Evolutionary conservation across 176 grass and related monocot genomes (phyloP), one percentile per base, ranked within the genome.

Genomic region (Hsuehochloa calcarea): DNA sequence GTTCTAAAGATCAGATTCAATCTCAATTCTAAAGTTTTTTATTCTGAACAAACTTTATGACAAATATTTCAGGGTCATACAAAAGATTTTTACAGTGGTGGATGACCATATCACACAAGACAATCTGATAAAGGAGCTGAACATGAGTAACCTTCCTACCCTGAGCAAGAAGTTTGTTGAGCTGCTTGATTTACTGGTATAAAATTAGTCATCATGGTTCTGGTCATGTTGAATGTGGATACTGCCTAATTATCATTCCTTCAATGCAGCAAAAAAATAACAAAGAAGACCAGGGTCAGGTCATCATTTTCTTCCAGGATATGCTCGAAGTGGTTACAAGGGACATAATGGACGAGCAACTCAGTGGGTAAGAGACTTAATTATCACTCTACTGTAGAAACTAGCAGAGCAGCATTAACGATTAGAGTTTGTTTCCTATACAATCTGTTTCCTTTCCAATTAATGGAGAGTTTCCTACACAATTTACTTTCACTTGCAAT

Each of bases 241-340:
- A 16, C 16, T 51, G 56, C 59, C 54, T 78, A 58, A 77, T 85
- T 82, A 43, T 64, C 2, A 72, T 27, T 77, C 4, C 72, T 72
- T 80, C 29, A 31, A 61, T 61, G 63, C 87, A 98, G 95, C 65
- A 88, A 81, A 84, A 61, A 20, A 98, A 98, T 67, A 87, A 88
- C 71, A 80, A 92, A 75, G 93, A 95, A 37, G 95, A 92, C 8
- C 56, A 65, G 65, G 89, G 66, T 22, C 86, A 95, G 66, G 89
- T 98, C 46, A 89, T 95, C 65, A 91, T 98, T 88, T 86, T 95
- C 47, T 93, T 98, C 47, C 90, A 91, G 73, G 92, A 97, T 75
- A 97, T 97, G 95, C 89, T 88, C 45, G 95, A 97, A 89, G 95
- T 97, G 43, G 92, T 97, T 34, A 94, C 91, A 31, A 97, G 93